Base-by-base conservation (phyloP, 441 rosid species). In the Croton laevigatus region DNA sequence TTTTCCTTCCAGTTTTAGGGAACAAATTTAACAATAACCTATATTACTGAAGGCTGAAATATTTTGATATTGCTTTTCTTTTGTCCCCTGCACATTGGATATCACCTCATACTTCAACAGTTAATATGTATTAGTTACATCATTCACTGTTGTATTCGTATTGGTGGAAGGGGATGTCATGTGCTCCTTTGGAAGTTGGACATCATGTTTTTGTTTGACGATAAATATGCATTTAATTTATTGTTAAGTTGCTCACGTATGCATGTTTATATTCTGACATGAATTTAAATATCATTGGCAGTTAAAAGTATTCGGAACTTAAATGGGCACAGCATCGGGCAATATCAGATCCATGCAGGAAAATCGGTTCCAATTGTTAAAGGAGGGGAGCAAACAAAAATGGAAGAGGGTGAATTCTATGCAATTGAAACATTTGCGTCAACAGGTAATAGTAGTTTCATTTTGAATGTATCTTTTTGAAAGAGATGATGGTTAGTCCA, bases 331-430 rank as follows among this genome's bases (percentile, higher is more conserved):
- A 89, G 97, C 86, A 86, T 93, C 12, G 97, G 97, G 58, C 89
- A 84, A 0, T 93, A 93, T 68, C 99, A 90, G 79, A 93, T 96
- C 77, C 99, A 93, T 82, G 97, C 97, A 69, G 97, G 91, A 51
- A 96, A 96, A 84, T 90, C 91, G 4, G 98, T 96, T 71, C 99
- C 98, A 38, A 88, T 89, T 37, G 97, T 93, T 55, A 96, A 93
- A 84, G 97, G 98, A 68, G 99, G 99, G 55, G 97, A 93, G 87
- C 98, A 91, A 76, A 91, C 96, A 62, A 95, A 93, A 77, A 91
- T 93, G 98, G 98, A 96, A 83, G 98, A 96, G 86, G 97, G 99
- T 27, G 97, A 91, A 83, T 89, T 90, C 79, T 93, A 80, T 36
- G 99, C 97, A 65, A 91, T 91, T 34, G 98, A 96, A 86, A 93